A percentile compares a stretch with the other conserved stretches of the same genome.
Conservation (phyloP, 1,284 basidiomycete species). For the Leccinum pallidistipes region DNA sequence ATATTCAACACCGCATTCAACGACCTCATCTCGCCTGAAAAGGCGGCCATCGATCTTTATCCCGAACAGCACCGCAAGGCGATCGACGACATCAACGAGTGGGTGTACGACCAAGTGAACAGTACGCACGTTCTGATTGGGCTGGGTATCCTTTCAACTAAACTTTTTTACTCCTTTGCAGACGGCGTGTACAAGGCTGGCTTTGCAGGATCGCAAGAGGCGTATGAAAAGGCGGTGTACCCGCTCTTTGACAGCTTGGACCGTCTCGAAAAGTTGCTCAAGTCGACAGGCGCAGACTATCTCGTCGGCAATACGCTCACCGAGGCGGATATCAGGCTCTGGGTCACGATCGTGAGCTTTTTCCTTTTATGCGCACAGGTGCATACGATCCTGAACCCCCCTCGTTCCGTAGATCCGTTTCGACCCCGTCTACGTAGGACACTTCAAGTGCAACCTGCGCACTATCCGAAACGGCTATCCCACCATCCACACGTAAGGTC, state of each 20-base stretch:
- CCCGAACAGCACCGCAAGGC: constrained; percentile 69
- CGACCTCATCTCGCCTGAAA: constrained; percentile 61
- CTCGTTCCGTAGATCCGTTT: constrained; percentile 34
- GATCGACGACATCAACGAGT: constrained; percentile 87
- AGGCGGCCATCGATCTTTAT: constrained; percentile 74
- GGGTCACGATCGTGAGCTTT: constrained; percentile 81
- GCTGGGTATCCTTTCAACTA: not conserved
- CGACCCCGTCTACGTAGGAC: constrained; percentile 87
- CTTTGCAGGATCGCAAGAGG: constrained; percentile 81
- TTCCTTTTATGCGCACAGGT: constrained; percentile 21
- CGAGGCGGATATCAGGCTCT: constrained; percentile 91
- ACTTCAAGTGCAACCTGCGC: constrained; percentile 94
- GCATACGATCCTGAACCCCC: not conserved
- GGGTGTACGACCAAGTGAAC: constrained; percentile 85
- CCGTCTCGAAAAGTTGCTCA: constrained; percentile 67
- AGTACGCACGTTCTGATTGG: constrained; percentile 45
- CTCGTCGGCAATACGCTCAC: constrained; percentile 82
- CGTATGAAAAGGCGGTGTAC: constrained; percentile 78
- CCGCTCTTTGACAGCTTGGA: constrained; percentile 80
- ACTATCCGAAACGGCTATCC: constrained; percentile 82
- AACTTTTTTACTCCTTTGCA: constrained; percentile 27
- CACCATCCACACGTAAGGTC: constrained; percentile 62
- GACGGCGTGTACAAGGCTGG: constrained; percentile 90
- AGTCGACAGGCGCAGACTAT: constrained; percentile 74
- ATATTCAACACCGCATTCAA: constrained; percentile 89